Percentiles rank a stretch among this genome's conserved stretches.
Evolutionary conservation across 1,284 basidiomycete genomes (phyloP).

Genomic region (Sporisorium sorghi): DNA sequence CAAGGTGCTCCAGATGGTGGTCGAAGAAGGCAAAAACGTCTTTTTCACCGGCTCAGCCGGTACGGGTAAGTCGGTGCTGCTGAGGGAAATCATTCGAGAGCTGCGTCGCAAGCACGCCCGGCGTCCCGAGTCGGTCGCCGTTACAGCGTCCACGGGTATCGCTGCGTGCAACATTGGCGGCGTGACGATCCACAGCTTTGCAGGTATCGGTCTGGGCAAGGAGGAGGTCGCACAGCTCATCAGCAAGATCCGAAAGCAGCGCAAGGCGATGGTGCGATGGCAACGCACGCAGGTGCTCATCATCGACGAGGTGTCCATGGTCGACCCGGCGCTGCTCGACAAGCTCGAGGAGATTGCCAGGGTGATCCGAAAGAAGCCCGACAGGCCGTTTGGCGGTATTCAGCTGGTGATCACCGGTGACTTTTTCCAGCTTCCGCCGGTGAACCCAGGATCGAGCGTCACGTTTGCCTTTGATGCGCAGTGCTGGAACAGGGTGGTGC

Average conservation of each 20-base stretch:
- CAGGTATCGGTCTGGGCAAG: conserved; percentile 84
- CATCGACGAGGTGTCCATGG: conserved; percentile 96
- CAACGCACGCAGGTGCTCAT: conserved; percentile 82
- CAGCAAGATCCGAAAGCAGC: conserved; percentile 78
- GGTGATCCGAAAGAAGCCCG: conserved; percentile 74
- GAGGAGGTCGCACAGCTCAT: conserved; percentile 77
- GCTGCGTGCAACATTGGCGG: conserved; percentile 93
- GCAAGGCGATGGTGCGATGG: conserved; percentile 78
- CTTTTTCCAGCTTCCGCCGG: conserved; percentile 96
- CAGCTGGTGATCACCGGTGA: conserved; percentile 93
- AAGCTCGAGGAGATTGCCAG: conserved; percentile 81
- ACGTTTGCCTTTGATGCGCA: conserved; percentile 80
- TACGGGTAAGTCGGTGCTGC: conserved; percentile 91
- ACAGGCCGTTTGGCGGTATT: conserved; percentile 89
- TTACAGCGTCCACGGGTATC: conserved; percentile 91
- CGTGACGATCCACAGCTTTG: conserved; percentile 91
- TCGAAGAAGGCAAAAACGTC: conserved; percentile 74
- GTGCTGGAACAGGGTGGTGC: conserved; percentile 82
- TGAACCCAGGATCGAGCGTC: conserved; percentile 72
- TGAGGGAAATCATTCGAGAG: conserved; percentile 85
- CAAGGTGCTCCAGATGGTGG: conserved; percentile 61
- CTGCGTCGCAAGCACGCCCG: conserved; percentile 73
- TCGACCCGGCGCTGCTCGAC: conserved; percentile 91
- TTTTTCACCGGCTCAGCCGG: conserved; percentile 97
- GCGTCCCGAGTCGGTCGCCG: conserved; percentile 76